phyloP scores from a whole-genome alignment of 176 grass and related monocot genomes.

The Puya raimondii region DNA sequence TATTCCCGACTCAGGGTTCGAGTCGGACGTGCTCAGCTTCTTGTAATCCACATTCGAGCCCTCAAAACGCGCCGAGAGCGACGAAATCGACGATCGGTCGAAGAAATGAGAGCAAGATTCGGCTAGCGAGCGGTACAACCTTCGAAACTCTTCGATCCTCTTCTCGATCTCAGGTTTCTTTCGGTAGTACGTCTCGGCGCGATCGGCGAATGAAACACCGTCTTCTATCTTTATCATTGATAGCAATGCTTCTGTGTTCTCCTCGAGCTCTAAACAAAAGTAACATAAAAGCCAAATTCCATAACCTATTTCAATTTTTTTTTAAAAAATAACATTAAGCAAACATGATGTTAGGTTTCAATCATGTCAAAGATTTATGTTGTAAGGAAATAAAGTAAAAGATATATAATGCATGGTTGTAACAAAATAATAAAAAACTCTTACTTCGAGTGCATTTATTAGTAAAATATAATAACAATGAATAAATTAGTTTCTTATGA shows the following conservation, averaged over 20 bases:
- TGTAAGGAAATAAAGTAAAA: background rate
- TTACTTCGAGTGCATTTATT: background rate
- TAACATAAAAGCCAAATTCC: background rate
- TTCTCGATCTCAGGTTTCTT: slow-evolving; percentile 42
- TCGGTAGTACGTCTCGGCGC: slow-evolving; percentile 67
- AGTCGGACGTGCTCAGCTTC: background rate
- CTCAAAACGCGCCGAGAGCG: background rate
- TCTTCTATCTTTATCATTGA: slow-evolving; percentile 24
- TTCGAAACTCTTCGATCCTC: background rate
- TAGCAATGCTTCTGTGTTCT: background rate
- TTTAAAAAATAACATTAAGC: background rate
- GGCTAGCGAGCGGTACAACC: background rate
- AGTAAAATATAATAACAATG: background rate
- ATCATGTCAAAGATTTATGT: background rate
- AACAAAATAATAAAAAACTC: background rate
- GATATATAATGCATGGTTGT: background rate
- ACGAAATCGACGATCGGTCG: background rate
- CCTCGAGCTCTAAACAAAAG: background rate
- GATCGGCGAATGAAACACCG: slow-evolving; percentile 69
- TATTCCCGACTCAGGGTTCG: background rate
- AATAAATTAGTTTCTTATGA: background rate
- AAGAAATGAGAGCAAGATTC: background rate
- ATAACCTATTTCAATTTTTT: background rate
- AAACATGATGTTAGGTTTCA: background rate
- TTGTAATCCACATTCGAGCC: background rate